Evolutionary conservation across 73 alveolate genomes (phyloP), one percentile per base, ranked within the genome.

Genomic region (Stentor coeruleus): DNA sequence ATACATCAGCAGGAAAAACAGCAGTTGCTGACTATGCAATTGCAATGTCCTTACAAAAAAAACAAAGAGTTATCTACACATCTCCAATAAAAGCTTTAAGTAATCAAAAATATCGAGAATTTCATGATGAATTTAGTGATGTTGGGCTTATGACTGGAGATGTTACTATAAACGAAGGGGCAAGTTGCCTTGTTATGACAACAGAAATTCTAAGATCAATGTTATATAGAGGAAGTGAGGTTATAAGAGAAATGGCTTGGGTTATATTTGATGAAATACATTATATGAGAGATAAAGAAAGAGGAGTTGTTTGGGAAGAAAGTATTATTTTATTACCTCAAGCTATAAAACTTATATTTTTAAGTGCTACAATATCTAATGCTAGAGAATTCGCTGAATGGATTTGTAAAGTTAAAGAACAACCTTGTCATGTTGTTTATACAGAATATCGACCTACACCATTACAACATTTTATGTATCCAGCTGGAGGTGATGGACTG

Each of bases 281-380:
- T 92, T 98, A 98, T 87, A 97, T 98, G 99, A 93, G 99, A 89
- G 99, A 98, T 91, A 95, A 96, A 85, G 99, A 97, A 74, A 90
- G 99, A 83, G 99, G 99, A 4, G 99, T 98, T 40, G 99, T 98
- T 15, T 98, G 99, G 99, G 99, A 98, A 87, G 99, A 98, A 85
- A 98, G 99, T 2, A 96, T 98, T 84, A 96, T 96, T 77, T 89
- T 96, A 58, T 94, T 96, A 11, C 80, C 87, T 59, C 58, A 88
- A 72, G 83, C 90, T 72, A 97, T 98, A 35, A 96, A 96, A 84
- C 92, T 95, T 92, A 99, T 97, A 26, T 98, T 97, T 93, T 91
- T 98, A 81, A 94, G 99, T 66, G 99, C 99, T 1, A 98, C 99
- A 35, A 97, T 98, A 33, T 99, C 99, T 15, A 98, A 98, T 87